Percentiles rank a stretch among this genome's conserved stretches.
Conservation (phyloP, 176 grass and related monocot genomes). For the Chloris gayana region DNA sequence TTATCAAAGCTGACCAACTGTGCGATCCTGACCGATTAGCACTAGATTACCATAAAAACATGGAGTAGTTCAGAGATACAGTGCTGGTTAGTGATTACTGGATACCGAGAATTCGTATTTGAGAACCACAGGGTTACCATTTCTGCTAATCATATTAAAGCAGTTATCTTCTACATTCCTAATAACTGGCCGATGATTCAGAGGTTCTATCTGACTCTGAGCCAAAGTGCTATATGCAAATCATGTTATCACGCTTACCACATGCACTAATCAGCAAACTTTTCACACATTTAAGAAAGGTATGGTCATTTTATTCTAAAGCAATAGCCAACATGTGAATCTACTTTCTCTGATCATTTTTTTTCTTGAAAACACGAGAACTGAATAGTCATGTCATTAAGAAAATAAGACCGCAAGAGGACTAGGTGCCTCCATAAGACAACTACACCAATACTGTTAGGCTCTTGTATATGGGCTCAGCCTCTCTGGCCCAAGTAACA, state of each 20-base stretch:
- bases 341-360: background rate
- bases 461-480: too few species aligned
- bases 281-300: conserved; percentile 1
- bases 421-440: too few species aligned
- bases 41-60: conserved; percentile 18
- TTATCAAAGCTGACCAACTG: conserved; percentile 19
- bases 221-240: background rate
- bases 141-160: background rate
- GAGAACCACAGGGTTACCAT: conserved; percentile 7
- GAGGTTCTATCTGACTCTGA: background rate
- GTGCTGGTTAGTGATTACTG: background rate
- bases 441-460: too few species aligned
- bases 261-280: background rate
- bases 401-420: too few species aligned
- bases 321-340: background rate
- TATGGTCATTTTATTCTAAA: background rate
- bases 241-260: background rate
- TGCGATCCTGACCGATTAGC: conserved; percentile 1
- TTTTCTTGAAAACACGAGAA: too few species aligned
- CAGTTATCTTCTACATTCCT: background rate
- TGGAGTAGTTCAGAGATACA: background rate
- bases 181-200: background rate
- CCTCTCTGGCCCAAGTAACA: too few species aligned
- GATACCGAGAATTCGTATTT: background rate
- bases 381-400: too few species aligned